Evolutionary conservation across 2,329 filamentous ascomycete genomes (phyloP), one percentile per base, ranked within the genome.

Genomic region (Biscogniauxia mediterranea): DNA sequence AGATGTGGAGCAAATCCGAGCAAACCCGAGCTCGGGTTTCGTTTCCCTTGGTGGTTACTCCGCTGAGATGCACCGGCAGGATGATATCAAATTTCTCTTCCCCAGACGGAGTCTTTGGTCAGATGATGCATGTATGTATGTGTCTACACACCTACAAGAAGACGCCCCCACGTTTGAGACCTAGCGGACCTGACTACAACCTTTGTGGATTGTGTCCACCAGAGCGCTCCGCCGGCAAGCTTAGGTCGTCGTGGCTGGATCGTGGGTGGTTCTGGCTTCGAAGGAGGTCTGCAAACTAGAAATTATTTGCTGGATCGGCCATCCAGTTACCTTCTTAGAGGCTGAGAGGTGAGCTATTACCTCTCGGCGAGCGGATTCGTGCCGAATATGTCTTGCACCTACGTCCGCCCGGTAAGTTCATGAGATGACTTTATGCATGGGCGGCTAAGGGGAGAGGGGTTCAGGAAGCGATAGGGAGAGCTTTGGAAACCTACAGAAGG

Each of bases 241-340:
- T 32, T 13, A 32, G 7, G 11, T 32, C 11, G 7, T 4, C 28
- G 11, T 32, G 28, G 28, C 23, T 23, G 23, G 28, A 6, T 2
- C 7, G 28, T 32, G 11, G 28, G 28, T 8, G 7, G 6, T 21
- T 20, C 25, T 15, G 42, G 54, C 17, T 46, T 49, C 59, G 75
- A 74, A 77, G 3, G 61, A 68, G 5, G 8, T 38, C 61, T 74
- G 56, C 5, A 79, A 63, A 52, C 69, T 67, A 4, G 66, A 57
- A 28, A 77, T 68, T 9, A 78, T 72, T 28, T 72, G 68, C 50
- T 75, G 65, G 5, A 78, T 73, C 0, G 78, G 77, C 78, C 78
- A 80, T 6, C 76, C 77, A 1, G 73, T 77, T 1, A 63, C 65
- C 4, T 69, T 71, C 64, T 72, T 73, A 54, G 71, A 78, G 25